Evolutionary conservation across 306 rosid genomes (phyloP).

Genomic region (Echinosophora koreensis): DNA sequence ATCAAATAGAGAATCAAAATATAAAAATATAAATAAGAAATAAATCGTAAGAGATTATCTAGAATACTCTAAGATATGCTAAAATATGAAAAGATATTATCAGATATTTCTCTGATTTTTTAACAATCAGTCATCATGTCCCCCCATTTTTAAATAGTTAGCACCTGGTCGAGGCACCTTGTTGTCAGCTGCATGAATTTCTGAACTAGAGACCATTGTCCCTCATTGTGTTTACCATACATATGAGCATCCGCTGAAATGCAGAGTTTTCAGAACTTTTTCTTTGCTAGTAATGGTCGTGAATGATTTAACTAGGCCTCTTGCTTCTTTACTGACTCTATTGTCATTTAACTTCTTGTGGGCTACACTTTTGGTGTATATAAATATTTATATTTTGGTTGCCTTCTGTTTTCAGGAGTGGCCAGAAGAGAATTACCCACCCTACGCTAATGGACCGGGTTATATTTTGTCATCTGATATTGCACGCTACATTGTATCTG

Average conservation of each 20-base stretch:
- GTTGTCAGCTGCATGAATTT: neutral
- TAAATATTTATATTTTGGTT: conserved; percentile 14
- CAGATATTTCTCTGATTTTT: no score
- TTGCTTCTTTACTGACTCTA: neutral
- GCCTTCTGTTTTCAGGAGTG: conserved; percentile 74
- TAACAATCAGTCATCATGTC: neutral
- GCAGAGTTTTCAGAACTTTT: conserved; percentile 5
- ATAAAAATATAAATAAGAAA: no score
- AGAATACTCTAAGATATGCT: no score
- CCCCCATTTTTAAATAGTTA: neutral
- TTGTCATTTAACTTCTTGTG: conserved; percentile 31
- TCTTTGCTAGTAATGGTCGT: neutral
- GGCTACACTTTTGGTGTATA: conserved; percentile 4
- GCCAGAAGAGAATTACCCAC: conserved; percentile 89
- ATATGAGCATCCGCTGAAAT: conserved; percentile 2
- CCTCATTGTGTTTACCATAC: neutral
- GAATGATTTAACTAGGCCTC: neutral
- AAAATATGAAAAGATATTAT: no score
- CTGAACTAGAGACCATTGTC: neutral
- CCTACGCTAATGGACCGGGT: conserved; percentile 96
- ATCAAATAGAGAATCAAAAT: no score
- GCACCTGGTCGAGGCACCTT: neutral
- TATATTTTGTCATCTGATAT: conserved; percentile 81
- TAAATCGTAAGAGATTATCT: no score
- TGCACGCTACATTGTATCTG: conserved; percentile 63